These are phyloP conservation scores for Arctium minus DNA, from an alignment of 129 eudicot species.

Conservation along the genomic window DNA sequence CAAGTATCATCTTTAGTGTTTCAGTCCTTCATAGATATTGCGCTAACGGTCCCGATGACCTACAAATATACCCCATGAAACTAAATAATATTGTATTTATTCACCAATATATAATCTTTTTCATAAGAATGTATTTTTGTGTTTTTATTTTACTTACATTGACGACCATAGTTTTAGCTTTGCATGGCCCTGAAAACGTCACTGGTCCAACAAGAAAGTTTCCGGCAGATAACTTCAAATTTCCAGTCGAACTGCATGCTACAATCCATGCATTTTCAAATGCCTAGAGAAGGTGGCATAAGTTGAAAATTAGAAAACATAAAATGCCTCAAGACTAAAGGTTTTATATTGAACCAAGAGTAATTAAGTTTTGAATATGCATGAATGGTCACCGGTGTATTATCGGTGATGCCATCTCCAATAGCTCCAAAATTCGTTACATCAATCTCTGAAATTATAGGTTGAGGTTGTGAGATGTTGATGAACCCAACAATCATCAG, in stretches of 20 bases:
- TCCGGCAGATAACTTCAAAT: background rate
- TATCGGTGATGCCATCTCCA: constrained; percentile 33
- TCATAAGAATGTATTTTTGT: no score
- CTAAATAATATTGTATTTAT: no score
- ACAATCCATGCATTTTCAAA: background rate
- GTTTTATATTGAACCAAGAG: background rate
- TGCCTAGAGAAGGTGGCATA: background rate
- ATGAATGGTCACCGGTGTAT: constrained; percentile 14
- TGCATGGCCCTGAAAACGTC: constrained; percentile 17
- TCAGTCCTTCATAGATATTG: constrained; percentile 25
- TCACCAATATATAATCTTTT: background rate
- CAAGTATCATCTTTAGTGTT: background rate
- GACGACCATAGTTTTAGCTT: background rate
- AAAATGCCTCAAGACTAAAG: background rate
- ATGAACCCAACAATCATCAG: background rate
- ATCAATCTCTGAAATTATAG: background rate
- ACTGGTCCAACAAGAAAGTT: background rate
- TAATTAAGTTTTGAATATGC: background rate
- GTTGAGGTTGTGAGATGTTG: background rate
- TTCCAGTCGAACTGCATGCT: constrained; percentile 17
- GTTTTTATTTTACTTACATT: no score
- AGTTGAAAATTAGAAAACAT: background rate
- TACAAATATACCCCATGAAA: constrained; percentile 1
- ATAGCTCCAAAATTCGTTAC: constrained; percentile 30
- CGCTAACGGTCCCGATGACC: constrained; percentile 30